Base-by-base conservation (phyloP, 495 filamentous ascomycete genomes). In the Podospora tetraspora region DNA sequence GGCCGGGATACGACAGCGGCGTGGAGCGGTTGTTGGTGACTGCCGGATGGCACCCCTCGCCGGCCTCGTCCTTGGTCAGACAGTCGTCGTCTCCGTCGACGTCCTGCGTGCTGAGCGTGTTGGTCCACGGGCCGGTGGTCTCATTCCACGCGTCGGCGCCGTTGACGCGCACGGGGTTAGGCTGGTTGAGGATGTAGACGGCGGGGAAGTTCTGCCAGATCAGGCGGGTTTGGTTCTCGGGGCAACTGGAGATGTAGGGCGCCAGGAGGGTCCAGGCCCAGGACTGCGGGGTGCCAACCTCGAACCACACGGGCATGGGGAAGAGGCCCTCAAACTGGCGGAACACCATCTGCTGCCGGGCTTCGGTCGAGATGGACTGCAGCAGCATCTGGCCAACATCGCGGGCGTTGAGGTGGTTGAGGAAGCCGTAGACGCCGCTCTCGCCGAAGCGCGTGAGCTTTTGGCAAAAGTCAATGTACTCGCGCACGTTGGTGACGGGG, bases 141-240 rank as follows among this genome's bases (percentile, higher is more conserved):
- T 90, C 90, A 66, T 84, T 82, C 68, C 81, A 80, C 23, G 79
- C 83, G 43, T 82, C 82, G 66, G 83, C 76, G 30, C 85, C 85
- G 66, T 88, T 86, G 73, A 84, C 73, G 13, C 86, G 85, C 65
- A 85, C 84, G 52, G 88, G 84, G 77, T 92, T 94, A 3, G 91
- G 88, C 70, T 95, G 88, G 80, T 96, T 94, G 62, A 90, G 79
- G 69, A 96, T 86, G 69, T 81, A 77, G 5, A 96, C 83, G 0
- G 83, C 84, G 0, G 93, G 93, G 82, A 93, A 96, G 80, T 96
- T 97, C 76, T 96, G 90, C 92, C 93, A 96, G 12, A 88, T 82
- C 43, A 96, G 81, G 5, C 90, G 86, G 4, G 92, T 96, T 71
- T 89, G 87, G 71, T 90, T 88, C 62, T 76, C 76, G 0, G 92